A percentile compares a stretch with the other conserved stretches of the same genome.
Evolutionary conservation across 2,329 filamentous ascomycete genomes (phyloP).

Genomic region (Pseudocercospora ulei): DNA sequence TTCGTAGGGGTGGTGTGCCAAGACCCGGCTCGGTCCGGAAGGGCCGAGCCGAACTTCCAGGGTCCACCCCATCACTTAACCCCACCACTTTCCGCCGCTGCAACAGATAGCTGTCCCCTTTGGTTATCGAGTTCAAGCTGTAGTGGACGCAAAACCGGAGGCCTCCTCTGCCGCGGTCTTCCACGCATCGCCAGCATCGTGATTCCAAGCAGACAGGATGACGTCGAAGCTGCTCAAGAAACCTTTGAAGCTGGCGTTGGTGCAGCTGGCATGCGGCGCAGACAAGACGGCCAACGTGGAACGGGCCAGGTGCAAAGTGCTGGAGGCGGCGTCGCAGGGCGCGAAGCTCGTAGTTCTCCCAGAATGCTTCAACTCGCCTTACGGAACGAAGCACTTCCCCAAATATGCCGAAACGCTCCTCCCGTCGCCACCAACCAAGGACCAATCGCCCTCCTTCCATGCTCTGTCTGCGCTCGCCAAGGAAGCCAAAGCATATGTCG

Average conservation of each 20-base stretch:
- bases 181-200: not conserved
- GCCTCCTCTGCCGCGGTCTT: not conserved
- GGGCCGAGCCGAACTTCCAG: too few species aligned
- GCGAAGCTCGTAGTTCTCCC: slow-evolving; percentile 84
- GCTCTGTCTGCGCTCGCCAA: slow-evolving; percentile 69
- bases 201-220: slow-evolving; percentile 34
- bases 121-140: too few species aligned
- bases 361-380: slow-evolving; percentile 98
- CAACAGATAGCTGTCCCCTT: too few species aligned
- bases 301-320: slow-evolving; percentile 70
- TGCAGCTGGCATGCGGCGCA: slow-evolving; percentile 64
- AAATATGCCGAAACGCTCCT: slow-evolving; percentile 82
- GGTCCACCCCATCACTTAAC: too few species aligned
- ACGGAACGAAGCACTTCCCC: slow-evolving; percentile 83
- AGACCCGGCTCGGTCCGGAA: too few species aligned
- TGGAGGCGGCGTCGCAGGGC: slow-evolving; percentile 64
- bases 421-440: slow-evolving; percentile 60
- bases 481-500: slow-evolving; percentile 67
- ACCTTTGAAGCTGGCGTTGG: slow-evolving; percentile 66
- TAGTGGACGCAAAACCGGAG: too few species aligned
- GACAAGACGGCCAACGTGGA: slow-evolving; percentile 80
- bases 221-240: slow-evolving; percentile 54
- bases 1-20: too few species aligned
- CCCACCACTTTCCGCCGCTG: too few species aligned
- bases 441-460: slow-evolving; percentile 73